Conservation (phyloP, 2,329 filamentous ascomycete species). For the Scedosporium dehoogii region DNA sequence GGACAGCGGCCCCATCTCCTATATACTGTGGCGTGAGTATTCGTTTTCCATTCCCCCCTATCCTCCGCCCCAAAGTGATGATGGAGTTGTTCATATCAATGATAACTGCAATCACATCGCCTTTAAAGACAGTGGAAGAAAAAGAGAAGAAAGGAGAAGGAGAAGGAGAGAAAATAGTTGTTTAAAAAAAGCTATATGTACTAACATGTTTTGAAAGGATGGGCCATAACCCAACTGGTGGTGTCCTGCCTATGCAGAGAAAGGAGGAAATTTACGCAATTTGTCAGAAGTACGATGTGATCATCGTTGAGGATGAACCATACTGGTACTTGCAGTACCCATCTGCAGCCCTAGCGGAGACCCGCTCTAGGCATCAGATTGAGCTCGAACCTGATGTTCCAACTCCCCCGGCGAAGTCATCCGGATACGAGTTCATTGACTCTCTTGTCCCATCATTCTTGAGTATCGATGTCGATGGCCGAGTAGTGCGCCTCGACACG, state of each 20-base stretch:
- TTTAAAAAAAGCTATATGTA: not conserved
- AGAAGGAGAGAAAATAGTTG: not conserved
- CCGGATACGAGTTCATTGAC: slow-evolving; percentile 71
- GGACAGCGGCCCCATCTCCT: slow-evolving; percentile 74
- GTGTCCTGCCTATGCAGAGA: slow-evolving; percentile 62
- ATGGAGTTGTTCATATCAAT: not conserved
- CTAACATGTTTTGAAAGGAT: slow-evolving; percentile 13
- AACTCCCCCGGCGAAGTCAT: slow-evolving; percentile 23
- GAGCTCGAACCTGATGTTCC: slow-evolving; percentile 20
- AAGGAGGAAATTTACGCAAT: slow-evolving; percentile 71
- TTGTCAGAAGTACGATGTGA: slow-evolving; percentile 74
- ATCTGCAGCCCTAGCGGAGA: slow-evolving; percentile 46
- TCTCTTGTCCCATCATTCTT: slow-evolving; percentile 76
- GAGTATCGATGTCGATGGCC: slow-evolving; percentile 71
- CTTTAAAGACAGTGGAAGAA: not conserved
- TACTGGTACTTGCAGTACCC: slow-evolving; percentile 94
- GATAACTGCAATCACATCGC: no score
- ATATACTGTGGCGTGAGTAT: slow-evolving; percentile 75
- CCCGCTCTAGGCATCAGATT: slow-evolving; percentile 33
- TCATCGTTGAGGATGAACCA: slow-evolving; percentile 90
- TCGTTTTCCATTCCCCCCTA: slow-evolving; percentile 14
- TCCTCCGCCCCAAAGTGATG: not conserved
- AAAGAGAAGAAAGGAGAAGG: not conserved
- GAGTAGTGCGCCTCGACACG: slow-evolving; percentile 82
- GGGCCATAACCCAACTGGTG: slow-evolving; percentile 81